phyloP scores from a whole-genome alignment of 78 protist genomes.

The Pigoraptor vietnamica region DNA sequence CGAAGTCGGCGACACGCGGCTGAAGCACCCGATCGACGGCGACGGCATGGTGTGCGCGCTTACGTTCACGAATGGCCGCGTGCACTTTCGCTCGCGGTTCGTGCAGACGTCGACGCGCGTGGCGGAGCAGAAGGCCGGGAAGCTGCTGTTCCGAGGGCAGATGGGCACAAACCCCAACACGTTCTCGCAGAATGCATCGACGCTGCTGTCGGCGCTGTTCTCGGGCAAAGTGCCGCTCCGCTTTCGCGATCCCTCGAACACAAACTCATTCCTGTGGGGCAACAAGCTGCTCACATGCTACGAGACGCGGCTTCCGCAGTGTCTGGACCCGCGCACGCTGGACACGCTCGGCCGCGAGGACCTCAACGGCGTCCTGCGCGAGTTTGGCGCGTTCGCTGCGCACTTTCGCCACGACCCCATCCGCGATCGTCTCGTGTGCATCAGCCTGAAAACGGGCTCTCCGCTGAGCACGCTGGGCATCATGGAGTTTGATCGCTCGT shows the following conservation, averaged over 20 bases:
- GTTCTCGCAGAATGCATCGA: neutral
- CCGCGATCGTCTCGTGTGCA: neutral
- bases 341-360: neutral
- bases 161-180: neutral
- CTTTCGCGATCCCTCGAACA: neutral
- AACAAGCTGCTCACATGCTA: neutral
- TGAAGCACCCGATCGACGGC: neutral
- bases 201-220: neutral
- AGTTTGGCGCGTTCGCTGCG: neutral
- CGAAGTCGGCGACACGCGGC: neutral
- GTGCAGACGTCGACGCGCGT: neutral
- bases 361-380: neutral
- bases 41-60: neutral
- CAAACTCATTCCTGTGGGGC: neutral
- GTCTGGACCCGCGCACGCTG: neutral
- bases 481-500: neutral
- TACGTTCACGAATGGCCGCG: neutral
- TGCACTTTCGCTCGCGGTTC: neutral
- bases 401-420: neutral
- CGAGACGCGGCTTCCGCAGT: neutral
- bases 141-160: neutral
- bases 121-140: neutral
- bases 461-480: neutral
- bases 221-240: neutral
- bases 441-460: neutral